phyloP scores from a whole-genome alignment of 176 grass and related monocot genomes.

The Oryza glumipatula region DNA sequence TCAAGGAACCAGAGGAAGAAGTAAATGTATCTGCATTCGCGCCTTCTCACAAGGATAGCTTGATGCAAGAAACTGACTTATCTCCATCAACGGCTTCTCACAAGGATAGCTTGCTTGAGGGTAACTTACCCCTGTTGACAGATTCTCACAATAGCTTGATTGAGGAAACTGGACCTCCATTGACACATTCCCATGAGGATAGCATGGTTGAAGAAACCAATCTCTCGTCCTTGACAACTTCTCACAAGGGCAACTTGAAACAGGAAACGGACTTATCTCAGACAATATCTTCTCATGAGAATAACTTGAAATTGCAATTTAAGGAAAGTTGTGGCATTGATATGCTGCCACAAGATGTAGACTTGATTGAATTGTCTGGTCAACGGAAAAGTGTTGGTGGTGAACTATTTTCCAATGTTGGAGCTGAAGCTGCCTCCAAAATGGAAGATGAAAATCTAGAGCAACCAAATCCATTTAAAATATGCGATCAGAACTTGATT shows the following conservation, averaged over 20 bases:
- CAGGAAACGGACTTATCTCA: conserved; percentile 33
- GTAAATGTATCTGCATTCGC: conserved; percentile 10
- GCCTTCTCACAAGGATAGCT: conserved; percentile 33
- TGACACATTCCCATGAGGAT: conserved; percentile 32
- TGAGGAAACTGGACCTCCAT: conserved; percentile 20
- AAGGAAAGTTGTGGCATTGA: conserved; percentile 37
- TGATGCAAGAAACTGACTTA: conserved; percentile 38
- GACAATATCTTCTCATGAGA: conserved; percentile 36
- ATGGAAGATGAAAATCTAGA: conserved; percentile 59
- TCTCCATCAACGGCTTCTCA: conserved; percentile 38
- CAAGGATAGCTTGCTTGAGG: conserved; percentile 38
- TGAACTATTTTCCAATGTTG: conserved; percentile 41
- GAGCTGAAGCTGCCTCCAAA: conserved; percentile 38
- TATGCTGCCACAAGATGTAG: conserved; percentile 47
- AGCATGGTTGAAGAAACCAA: conserved; percentile 34
- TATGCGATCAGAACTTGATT: conserved; percentile 62
- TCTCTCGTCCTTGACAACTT: conserved; percentile 30
- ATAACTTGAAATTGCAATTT: conserved; percentile 44
- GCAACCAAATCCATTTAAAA: conserved; percentile 53
- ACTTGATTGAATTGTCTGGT: conserved; percentile 56
- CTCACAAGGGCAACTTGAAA: conserved; percentile 33
- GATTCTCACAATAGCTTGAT: conserved; percentile 35
- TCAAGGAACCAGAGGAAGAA: conserved; percentile 50
- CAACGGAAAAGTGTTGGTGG: conserved; percentile 38
- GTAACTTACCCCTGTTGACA: conserved; percentile 25